Base-by-base conservation (phyloP, 345 rosid species). In the Aurinia saxatilis region DNA sequence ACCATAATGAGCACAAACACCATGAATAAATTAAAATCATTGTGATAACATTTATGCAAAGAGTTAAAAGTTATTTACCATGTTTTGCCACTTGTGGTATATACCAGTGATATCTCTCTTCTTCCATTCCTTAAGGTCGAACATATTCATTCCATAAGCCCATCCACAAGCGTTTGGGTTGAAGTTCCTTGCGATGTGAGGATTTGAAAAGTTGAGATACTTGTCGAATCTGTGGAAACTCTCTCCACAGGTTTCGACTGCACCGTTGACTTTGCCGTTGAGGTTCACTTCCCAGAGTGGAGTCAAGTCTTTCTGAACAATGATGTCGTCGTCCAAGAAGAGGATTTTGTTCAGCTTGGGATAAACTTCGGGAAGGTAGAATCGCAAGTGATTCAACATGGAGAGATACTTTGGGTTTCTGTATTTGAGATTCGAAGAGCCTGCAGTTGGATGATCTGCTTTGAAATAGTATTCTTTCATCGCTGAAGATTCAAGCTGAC, bases 141-240 rank as follows among this genome's bases (percentile, higher is more conserved):
- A 93, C 67, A 93, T 73, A 75, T 93, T 93, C 99, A 93, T 93
- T 42, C 99, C 99, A 57, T 93, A 93, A 4, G 99, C 99, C 99
- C 99, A 93, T 11, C 99, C 99, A 77, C 97, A 93, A 64, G 95
- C 99, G 74, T 90, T 90, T 33, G 99, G 99, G 63, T 93, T 73
- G 63, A 93, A 93, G 75, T 84, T 82, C 52, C 86, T 82, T 0
- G 97, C 80, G 63, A 93, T 93, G 69, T 87, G 91, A 62, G 90
- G 99, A 74, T 93, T 93, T 18, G 90, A 73, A 46, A 93, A 93
- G 85, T 93, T 93, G 11, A 93, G 82, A 67, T 93, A 93, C 84
- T 93, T 93, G 70, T 93, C 97, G 71, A 84, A 93, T 39, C 97
- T 86, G 65, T 93, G 99, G 79, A 93, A 93, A 81, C 99, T 93